Base-by-base conservation (phyloP, 495 filamentous ascomycete species). In the Bathelium albidoporum region DNA sequence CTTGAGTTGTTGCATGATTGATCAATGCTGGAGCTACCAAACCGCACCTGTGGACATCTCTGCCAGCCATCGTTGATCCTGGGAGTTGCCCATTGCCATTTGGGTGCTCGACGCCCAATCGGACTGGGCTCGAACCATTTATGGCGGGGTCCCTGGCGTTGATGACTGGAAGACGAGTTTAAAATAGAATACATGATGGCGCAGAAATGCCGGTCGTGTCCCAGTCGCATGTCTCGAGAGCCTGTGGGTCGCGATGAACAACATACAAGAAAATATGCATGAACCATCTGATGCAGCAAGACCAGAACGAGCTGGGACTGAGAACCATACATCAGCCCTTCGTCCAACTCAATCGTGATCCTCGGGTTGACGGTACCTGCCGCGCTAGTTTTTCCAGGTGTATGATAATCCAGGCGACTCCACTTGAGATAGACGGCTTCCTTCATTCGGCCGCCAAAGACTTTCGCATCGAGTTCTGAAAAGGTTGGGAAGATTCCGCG, bases 241-340 rank as follows among this genome's bases (percentile, higher is more conserved):
- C 49, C 49, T 55, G 49, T 9, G 12, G 2, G 26, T 55, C 0
- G 20, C 10, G 49, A 24, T 55, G 49, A 64, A 44, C 69, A 71
- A 31, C 61, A 59, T 5, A 67, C 64, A 11, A 71, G 49, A 61
- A 71, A 71, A 36, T 59, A 71, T 4, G 69, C 69, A 55, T 71
- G 69, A 41, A 68, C 68, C 67, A 69, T 71, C 32, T 71, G 69
- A 53, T 71, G 69, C 11, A 71, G 60, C 31, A 66, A 31, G 5
- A 44, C 34, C 22, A 55, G 20, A 16, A 55, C 16, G 7, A 55
- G 24, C 29, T 55, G 20, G 3, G 49, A n/a, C 24, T 55, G 26
- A 10, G 49, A 10, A 16, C 49, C 49, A 29, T 55, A 26, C 24
- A 55, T 55, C 49, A 55, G 20, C 24, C 49, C 29, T 55, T 55